phyloP scores from a whole-genome alignment of 2,329 filamentous ascomycete genomes.

The Fusarium mundagurra region DNA sequence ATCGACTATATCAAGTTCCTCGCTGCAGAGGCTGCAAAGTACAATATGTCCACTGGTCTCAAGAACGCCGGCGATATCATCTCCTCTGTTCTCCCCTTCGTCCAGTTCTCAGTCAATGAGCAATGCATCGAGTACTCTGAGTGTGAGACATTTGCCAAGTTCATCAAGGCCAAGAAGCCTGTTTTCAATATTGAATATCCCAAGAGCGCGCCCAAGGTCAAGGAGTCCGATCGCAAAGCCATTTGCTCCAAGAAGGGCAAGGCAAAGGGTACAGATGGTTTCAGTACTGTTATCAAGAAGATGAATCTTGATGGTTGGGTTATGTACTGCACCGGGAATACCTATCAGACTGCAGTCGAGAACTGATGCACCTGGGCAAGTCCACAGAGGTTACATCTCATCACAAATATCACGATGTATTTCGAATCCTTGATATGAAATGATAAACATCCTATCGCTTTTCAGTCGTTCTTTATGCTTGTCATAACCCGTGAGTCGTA shows the following conservation, averaged over 20 bases:
- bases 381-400: neutral
- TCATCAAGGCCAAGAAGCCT: conserved; percentile 69
- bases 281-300: conserved; percentile 74
- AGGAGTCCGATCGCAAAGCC: conserved; percentile 44
- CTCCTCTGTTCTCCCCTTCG: conserved; percentile 53
- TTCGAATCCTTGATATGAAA: neutral
- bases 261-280: conserved; percentile 56
- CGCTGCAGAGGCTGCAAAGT: conserved; percentile 60
- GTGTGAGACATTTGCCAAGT: conserved; percentile 66
- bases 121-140: conserved; percentile 71
- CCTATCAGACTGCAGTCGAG: conserved; percentile 40
- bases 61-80: conserved; percentile 76
- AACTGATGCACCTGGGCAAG: neutral
- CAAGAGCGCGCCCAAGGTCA: conserved; percentile 55
- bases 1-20: conserved; percentile 70
- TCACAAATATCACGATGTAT: neutral
- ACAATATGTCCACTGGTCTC: conserved; percentile 70
- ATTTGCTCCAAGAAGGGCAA: conserved; percentile 55
- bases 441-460: neutral
- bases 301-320: conserved; percentile 72
- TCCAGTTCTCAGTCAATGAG: conserved; percentile 77
- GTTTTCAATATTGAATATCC: conserved; percentile 81
- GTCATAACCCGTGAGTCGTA: conserved; percentile 7
- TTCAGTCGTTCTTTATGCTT: conserved; percentile 6
- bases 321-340: conserved; percentile 60